Conservation (phyloP, 371 early-diverging fungal species). For the Haplosporangium sp. region DNA sequence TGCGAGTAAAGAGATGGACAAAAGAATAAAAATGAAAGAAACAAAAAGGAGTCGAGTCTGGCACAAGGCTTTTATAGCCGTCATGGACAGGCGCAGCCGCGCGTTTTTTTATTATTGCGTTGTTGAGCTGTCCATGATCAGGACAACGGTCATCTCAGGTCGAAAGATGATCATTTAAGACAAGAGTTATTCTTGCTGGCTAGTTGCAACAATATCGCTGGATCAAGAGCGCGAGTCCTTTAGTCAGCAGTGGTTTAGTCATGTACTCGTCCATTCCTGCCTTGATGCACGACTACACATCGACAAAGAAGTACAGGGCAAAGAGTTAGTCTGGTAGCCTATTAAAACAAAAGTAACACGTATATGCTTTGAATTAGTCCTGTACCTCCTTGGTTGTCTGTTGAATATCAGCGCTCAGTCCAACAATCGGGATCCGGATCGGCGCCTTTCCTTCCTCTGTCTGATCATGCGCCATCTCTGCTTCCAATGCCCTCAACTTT, state of each 20-base stretch:
- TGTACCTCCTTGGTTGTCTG: conserved; percentile 59
- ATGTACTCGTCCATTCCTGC: conserved; percentile 72
- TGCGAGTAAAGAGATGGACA: too few relatives aligned
- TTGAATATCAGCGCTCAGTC: conserved; percentile 68
- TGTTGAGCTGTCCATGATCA: too few relatives aligned
- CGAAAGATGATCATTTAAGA: too few relatives aligned
- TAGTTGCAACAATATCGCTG: conserved; percentile 38
- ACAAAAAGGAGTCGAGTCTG: too few relatives aligned
- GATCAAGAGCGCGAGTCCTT: conserved; percentile 43
- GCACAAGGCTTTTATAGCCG: too few relatives aligned
- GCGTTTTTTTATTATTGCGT: too few relatives aligned
- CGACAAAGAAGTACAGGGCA: background rate
- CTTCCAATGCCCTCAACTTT: conserved; percentile 57
- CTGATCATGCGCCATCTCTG: conserved; percentile 16
- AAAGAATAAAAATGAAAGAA: too few relatives aligned
- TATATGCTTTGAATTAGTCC: background rate
- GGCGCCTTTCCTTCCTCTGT: conserved; percentile 16
- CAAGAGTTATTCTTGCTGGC: too few relatives aligned
- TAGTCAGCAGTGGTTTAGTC: conserved; percentile 63
- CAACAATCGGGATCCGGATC: conserved; percentile 62
- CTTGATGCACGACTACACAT: conserved; percentile 56
- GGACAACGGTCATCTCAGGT: too few relatives aligned
- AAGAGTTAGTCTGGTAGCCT: background rate
- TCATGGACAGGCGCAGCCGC: too few relatives aligned
- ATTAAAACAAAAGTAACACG: background rate